Conservation (phyloP, 2,329 filamentous ascomycete genomes). For the Daldinia sp. region DNA sequence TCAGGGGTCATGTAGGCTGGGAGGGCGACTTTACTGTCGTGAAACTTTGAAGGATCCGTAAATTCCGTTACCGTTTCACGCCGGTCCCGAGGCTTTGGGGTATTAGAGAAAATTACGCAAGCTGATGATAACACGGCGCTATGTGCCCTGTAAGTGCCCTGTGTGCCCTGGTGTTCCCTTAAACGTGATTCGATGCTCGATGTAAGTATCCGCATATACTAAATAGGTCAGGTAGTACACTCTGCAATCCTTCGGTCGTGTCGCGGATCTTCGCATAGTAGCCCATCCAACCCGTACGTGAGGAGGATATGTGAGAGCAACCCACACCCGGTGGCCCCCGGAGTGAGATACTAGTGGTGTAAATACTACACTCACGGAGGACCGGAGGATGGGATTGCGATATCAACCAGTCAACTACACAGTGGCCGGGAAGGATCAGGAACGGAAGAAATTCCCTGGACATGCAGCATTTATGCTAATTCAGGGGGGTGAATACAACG, state of each 20-base stretch:
- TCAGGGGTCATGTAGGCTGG: background rate
- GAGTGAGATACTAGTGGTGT: background rate
- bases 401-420: conserved; percentile 13
- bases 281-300: background rate
- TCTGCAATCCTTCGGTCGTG: conserved; percentile 18
- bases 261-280: conserved; percentile 16
- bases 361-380: conserved; percentile 7
- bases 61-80: conserved; percentile 6
- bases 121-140: conserved; percentile 8
- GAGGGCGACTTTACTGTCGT: conserved; percentile 18
- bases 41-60: conserved; percentile 23
- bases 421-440: conserved; percentile 28
- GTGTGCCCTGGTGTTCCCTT: background rate
- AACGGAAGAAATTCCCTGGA: conserved; percentile 25
- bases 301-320: conserved; percentile 10
- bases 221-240: conserved; percentile 20
- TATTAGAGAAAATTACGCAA: conserved; percentile 20
- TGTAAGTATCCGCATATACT: conserved; percentile 13
- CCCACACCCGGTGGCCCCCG: background rate
- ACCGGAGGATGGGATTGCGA: conserved; percentile 28
- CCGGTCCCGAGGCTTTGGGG: conserved; percentile 26
- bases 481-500: conserved; percentile 34
- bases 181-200: background rate
- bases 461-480: conserved; percentile 36
- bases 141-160: background rate